Percentiles rank a stretch among this genome's conserved stretches.
Evolutionary conservation across 345 rosid species (phyloP).

Genomic region (Clarkia xantiana): DNA sequence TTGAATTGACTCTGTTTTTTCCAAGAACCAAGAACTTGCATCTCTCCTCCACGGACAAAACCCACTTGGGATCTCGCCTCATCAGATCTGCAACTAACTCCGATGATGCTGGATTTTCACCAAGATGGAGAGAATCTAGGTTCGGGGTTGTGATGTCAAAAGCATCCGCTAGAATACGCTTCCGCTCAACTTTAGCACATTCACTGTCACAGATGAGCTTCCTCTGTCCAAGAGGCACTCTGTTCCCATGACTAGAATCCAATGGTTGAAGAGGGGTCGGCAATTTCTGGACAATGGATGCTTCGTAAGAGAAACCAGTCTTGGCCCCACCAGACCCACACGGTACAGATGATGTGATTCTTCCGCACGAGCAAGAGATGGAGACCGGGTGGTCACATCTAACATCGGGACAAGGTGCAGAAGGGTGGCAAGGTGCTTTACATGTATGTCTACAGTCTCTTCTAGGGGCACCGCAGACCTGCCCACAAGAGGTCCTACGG

Average conservation of each 20-base stretch:
- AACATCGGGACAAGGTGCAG: slow-evolving; percentile 63
- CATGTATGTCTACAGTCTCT: slow-evolving; percentile 90
- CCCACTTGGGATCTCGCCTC: slow-evolving; percentile 94
- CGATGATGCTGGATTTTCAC: slow-evolving; percentile 53
- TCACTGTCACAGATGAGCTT: slow-evolving; percentile 83
- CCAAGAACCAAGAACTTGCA: slow-evolving; percentile 84
- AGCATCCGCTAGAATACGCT: slow-evolving; percentile 82
- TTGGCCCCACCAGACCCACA: slow-evolving; percentile 75
- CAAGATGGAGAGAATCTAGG: slow-evolving; percentile 79
- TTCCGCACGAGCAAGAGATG: slow-evolving; percentile 78
- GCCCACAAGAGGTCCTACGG: slow-evolving; percentile 64
- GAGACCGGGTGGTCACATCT: slow-evolving; percentile 67
- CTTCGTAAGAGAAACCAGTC: slow-evolving; percentile 39
- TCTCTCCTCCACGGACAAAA: slow-evolving; percentile 80
- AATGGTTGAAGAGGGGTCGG: slow-evolving; percentile 61
- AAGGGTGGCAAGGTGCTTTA: slow-evolving; percentile 70
- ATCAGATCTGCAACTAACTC: slow-evolving; percentile 66
- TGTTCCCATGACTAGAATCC: slow-evolving; percentile 34
- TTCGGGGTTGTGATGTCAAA: slow-evolving; percentile 65
- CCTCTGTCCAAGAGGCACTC: slow-evolving; percentile 70
- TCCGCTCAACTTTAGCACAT: slow-evolving; percentile 82
- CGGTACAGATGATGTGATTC: slow-evolving; percentile 55
- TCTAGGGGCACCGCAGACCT: slow-evolving; percentile 86
- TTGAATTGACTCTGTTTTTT: slow-evolving; percentile 37
- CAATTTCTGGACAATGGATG: slow-evolving; percentile 52